Evolutionary conservation across 1,139 yeast species (phyloP).

Genomic region (Pneumocystis murina): DNA sequence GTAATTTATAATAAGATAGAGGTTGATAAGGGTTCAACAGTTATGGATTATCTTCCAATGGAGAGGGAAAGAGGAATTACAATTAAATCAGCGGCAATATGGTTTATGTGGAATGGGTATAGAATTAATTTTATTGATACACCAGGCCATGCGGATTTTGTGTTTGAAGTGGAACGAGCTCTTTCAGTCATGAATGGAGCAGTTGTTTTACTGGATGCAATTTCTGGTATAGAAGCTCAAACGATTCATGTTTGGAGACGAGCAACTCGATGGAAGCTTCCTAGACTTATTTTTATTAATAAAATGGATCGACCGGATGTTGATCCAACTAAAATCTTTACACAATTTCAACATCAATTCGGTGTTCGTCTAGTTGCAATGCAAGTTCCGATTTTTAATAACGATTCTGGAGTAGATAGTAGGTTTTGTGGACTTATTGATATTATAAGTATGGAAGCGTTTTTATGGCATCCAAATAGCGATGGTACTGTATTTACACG

Average conservation of each 20-base stretch:
- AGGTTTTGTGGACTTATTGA: slow-evolving; percentile 71
- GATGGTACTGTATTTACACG: slow-evolving; percentile 34
- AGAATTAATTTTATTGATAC: slow-evolving; percentile 83
- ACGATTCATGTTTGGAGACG: slow-evolving; percentile 95
- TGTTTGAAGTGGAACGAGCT: slow-evolving; percentile 84
- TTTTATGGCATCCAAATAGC: slow-evolving; percentile 51
- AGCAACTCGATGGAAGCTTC: slow-evolving; percentile 49
- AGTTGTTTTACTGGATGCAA: slow-evolving; percentile 82
- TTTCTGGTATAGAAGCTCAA: slow-evolving; percentile 97
- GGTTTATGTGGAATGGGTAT: slow-evolving; percentile 66
- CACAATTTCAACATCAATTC: slow-evolving; percentile 65
- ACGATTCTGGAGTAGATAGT: slow-evolving; percentile 20
- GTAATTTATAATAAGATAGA: slow-evolving; percentile 20
- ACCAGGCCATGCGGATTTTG: slow-evolving; percentile 97
- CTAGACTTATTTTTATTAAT: slow-evolving; percentile 66
- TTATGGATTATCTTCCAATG: slow-evolving; percentile 79
- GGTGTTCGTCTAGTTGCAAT: slow-evolving; percentile 60
- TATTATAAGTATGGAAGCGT: slow-evolving; percentile 48
- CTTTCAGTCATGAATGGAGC: slow-evolving; percentile 86
- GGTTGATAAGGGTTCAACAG: slow-evolving; percentile 94
- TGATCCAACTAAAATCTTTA: slow-evolving; percentile 78
- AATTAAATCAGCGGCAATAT: slow-evolving; percentile 89
- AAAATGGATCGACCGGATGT: slow-evolving; percentile 97
- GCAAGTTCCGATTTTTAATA: slow-evolving; percentile 59
- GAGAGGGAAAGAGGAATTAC: slow-evolving; percentile 92